A percentile compares a stretch with the other conserved stretches of the same genome.
These are phyloP conservation scores for Cornus florida DNA, from an alignment of 148 eudicot genomes.

Conservation along the genomic window DNA sequence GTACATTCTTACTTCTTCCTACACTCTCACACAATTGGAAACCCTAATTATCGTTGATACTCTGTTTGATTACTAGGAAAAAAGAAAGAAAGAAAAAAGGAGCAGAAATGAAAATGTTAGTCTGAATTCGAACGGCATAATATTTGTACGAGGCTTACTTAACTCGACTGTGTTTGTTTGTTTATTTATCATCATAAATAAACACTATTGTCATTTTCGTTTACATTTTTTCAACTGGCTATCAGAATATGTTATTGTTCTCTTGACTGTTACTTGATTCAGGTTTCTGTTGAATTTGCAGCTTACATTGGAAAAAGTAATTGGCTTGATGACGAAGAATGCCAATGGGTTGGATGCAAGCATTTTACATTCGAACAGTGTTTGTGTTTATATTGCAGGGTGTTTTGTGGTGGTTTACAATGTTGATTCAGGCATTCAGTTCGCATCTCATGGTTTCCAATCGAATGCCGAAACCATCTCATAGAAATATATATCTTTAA, in stretches of 20 bases:
- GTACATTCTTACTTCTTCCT: conserved; percentile 16
- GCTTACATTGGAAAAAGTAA: conserved; percentile 46
- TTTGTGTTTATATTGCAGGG: conserved; percentile 50
- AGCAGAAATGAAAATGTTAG: not conserved
- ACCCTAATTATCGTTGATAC: not conserved
- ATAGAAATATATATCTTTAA: too few species aligned
- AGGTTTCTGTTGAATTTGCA: conserved; percentile 14
- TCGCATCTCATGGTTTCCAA: conserved; percentile 41
- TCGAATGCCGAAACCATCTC: conserved; percentile 43
- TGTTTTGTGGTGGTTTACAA: conserved; percentile 57
- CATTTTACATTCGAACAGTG: conserved; percentile 30
- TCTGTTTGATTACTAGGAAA: not conserved
- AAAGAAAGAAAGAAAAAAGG: not conserved
- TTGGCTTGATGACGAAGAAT: conserved; percentile 50
- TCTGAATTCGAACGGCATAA: not conserved
- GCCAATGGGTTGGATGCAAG: conserved; percentile 51
- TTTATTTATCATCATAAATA: too few species aligned
- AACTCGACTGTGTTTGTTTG: too few species aligned
- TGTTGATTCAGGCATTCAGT: conserved; percentile 37
- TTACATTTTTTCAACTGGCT: not conserved
- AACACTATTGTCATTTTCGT: not conserved
- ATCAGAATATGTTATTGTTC: not conserved
- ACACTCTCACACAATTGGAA: not conserved
- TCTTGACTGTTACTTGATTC: not conserved
- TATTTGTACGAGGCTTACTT: not conserved